phyloP scores from a whole-genome alignment of 345 rosid species.

The Pugionium cornutum region DNA sequence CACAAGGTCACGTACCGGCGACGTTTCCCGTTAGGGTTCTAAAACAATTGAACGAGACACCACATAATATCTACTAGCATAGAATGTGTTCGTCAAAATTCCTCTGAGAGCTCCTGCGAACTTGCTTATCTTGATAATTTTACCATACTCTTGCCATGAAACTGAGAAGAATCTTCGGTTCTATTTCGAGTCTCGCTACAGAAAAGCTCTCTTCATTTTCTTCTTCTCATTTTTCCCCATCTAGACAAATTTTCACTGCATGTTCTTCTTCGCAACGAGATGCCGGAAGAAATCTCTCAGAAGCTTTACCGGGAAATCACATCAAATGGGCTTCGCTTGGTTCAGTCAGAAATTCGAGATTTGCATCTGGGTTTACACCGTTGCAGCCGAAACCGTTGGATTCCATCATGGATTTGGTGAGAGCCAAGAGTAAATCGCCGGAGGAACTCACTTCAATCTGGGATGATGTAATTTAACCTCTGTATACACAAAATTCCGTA shows the following conservation, averaged over 20 bases:
- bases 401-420: conserved; percentile 76
- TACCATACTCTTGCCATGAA: conserved; percentile 13
- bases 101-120: conserved; percentile 6
- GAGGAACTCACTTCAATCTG: conserved; percentile 82
- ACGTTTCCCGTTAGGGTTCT: conserved; percentile 8
- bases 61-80: not conserved
- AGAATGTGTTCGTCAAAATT: conserved; percentile 34
- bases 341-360: conserved; percentile 62
- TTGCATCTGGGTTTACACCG: conserved; percentile 84
- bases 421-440: conserved; percentile 63
- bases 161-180: conserved; percentile 32
- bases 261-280: conserved; percentile 30
- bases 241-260: conserved; percentile 34
- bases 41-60: not conserved
- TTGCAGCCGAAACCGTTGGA: conserved; percentile 81
- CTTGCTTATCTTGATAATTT: not conserved
- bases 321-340: conserved; percentile 72
- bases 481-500: not conserved
- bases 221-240: conserved; percentile 23
- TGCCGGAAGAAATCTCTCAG: conserved; percentile 21
- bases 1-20: not conserved
- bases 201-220: conserved; percentile 23
- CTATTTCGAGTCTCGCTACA: conserved; percentile 14
- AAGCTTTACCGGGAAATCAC: conserved; percentile 52
- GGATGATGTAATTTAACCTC: conserved; percentile 65